A percentile compares a stretch with the other conserved stretches of the same genome.
Evolutionary conservation across 805 yeast genomes (phyloP).

Genomic region (Torulaspora maleeae): DNA sequence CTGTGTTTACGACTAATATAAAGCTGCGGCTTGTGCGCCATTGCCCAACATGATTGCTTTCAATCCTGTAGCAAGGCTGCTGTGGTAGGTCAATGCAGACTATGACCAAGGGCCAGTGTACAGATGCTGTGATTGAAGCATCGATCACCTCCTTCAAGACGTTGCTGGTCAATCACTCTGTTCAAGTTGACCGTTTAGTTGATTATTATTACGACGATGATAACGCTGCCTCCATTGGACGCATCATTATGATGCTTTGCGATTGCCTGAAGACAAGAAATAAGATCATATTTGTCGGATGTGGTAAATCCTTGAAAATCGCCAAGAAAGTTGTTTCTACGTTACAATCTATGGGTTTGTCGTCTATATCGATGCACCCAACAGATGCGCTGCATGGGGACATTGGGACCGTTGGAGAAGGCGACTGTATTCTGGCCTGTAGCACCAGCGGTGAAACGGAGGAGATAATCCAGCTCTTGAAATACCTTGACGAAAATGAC

Average conservation of each 20-base stretch:
- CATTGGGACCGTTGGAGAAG: constrained; percentile 60
- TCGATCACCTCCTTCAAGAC: constrained; percentile 13
- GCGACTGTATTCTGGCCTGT: constrained; percentile 55
- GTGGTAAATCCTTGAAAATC: constrained; percentile 80
- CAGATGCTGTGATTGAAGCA: not conserved
- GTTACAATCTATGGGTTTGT: constrained; percentile 70
- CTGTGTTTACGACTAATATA: not conserved
- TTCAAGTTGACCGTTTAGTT: constrained; percentile 20
- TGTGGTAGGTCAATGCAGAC: not conserved
- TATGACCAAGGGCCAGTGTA: not conserved
- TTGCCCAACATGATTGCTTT: not conserved
- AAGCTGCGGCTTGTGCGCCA: not conserved
- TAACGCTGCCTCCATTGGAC: not conserved
- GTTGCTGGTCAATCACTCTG: constrained; percentile 18
- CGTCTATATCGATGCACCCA: constrained; percentile 68
- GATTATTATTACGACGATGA: constrained; percentile 14
- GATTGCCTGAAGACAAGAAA: constrained; percentile 46
- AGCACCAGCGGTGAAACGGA: constrained; percentile 82
- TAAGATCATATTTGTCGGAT: constrained; percentile 72
- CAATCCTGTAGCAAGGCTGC: not conserved
- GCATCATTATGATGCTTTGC: constrained; percentile 5
- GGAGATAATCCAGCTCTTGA: constrained; percentile 48
- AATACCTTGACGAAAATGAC: constrained; percentile 9
- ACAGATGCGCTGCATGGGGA: constrained; percentile 90
- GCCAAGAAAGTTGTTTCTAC: constrained; percentile 79